Conservation (phyloP, 148 eudicot species). For the Nyssa sinensis region DNA sequence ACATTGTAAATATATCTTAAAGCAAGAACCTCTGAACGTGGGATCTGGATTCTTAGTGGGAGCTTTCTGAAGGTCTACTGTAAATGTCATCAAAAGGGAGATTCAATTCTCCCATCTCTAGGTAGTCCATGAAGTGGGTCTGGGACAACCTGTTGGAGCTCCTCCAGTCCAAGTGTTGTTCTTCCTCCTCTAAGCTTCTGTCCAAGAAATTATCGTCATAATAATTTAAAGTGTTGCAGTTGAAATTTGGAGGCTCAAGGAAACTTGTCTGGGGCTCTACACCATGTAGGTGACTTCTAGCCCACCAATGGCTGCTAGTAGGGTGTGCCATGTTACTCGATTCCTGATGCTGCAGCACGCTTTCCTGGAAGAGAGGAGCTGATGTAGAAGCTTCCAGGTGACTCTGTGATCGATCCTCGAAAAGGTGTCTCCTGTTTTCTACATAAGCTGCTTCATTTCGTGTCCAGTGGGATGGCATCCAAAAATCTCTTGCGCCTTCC, state of each 20-base stretch:
- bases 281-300: constrained; percentile 25
- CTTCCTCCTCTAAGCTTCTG: constrained; percentile 37
- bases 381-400: constrained; percentile 73
- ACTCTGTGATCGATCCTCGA: constrained; percentile 37
- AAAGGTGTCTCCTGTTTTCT: constrained; percentile 34
- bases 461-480: constrained; percentile 32
- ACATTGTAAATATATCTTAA: no score
- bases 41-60: constrained; percentile 30
- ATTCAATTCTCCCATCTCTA: constrained; percentile 49
- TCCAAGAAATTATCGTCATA: constrained; percentile 27
- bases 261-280: constrained; percentile 34
- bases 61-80: constrained; percentile 31
- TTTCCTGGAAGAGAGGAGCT: constrained; percentile 44
- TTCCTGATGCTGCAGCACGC: constrained; percentile 49
- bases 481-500: constrained; percentile 30
- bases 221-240: constrained; percentile 22
- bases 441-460: constrained; percentile 24
- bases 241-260: constrained; percentile 63
- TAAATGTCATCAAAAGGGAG: constrained; percentile 79
- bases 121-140: constrained; percentile 40
- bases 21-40: constrained; percentile 2
- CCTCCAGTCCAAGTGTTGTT: constrained; percentile 41
- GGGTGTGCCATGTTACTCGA: constrained; percentile 9
- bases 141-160: constrained; percentile 44
- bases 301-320: constrained; percentile 49